These are phyloP conservation scores for Phtheirospermum japonicum DNA, from an alignment of 257 asterid genomes.

Conservation along the genomic window DNA sequence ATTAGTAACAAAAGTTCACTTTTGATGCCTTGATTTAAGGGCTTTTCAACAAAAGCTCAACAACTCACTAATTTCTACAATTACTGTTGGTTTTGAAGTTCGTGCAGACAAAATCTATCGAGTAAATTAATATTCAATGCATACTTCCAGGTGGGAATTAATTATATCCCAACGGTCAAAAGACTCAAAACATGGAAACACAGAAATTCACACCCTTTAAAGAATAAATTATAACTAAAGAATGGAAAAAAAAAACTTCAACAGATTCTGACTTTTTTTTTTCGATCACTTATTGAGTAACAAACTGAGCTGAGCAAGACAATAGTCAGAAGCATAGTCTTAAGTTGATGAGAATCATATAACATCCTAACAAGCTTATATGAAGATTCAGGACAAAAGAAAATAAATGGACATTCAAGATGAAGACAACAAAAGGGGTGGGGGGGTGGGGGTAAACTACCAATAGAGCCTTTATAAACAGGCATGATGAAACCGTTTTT, in stretches of 20 bases:
- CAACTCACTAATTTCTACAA: not conserved
- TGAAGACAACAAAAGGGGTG: not conserved
- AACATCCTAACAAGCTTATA: not conserved
- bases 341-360: not conserved
- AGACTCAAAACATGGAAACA: not conserved
- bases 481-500: not conserved
- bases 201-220: conserved; percentile 5
- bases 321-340: not conserved
- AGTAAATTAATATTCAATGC: conserved; percentile 7
- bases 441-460: too few relatives aligned
- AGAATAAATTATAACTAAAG: not conserved
- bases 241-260: too few relatives aligned
- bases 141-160: not conserved
- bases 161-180: conserved; percentile 5
- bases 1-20: not conserved
- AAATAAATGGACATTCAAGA: not conserved
- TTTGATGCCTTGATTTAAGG: too few relatives aligned
- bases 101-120: not conserved
- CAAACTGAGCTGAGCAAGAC: too few relatives aligned
- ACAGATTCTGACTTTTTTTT: too few relatives aligned
- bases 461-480: not conserved
- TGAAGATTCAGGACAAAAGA: not conserved
- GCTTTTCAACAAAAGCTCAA: not conserved
- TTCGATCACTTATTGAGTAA: too few relatives aligned
- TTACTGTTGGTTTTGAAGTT: not conserved